Evolutionary conservation across 306 rosid genomes (phyloP).

Genomic region (Neltuma alba): DNA sequence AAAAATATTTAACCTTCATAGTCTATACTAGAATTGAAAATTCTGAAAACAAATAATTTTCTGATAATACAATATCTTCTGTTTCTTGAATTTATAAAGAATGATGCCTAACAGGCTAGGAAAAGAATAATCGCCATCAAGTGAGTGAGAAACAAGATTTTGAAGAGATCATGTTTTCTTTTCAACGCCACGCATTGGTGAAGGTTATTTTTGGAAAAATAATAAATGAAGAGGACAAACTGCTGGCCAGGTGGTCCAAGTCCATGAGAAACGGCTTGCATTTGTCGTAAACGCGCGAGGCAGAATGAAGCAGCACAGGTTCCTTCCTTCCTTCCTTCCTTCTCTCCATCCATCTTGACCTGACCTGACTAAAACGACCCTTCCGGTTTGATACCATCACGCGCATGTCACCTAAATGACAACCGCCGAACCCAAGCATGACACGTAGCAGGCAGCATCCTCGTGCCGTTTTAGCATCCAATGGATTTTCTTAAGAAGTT

Average conservation of each 20-base stretch:
- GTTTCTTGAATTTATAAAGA: too few relatives aligned
- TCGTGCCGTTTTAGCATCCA: conserved; percentile 39
- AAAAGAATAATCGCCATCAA: too few relatives aligned
- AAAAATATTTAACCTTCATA: too few relatives aligned
- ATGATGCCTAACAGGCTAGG: too few relatives aligned
- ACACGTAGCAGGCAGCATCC: conserved; percentile 35
- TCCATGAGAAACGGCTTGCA: conserved; percentile 77
- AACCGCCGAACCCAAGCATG: conserved; percentile 18
- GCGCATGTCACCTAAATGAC: conserved; percentile 32
- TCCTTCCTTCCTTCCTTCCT: not conserved
- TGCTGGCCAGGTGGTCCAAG: conserved; percentile 60
- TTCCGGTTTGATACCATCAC: conserved; percentile 26
- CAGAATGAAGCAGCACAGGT: conserved; percentile 32
- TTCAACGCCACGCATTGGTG: not conserved
- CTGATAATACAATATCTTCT: too few relatives aligned
- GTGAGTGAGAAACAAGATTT: too few relatives aligned
- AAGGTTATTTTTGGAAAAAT: not conserved
- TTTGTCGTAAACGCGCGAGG: conserved; percentile 76
- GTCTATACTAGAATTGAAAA: too few relatives aligned
- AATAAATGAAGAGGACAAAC: conserved; percentile 28
- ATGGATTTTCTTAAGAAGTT: not conserved
- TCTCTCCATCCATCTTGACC: not conserved
- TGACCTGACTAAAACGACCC: conserved; percentile 19
- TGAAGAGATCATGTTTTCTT: too few relatives aligned
- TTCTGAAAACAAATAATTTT: too few relatives aligned